Percentiles rank a stretch among this genome's conserved stretches.
Conservation (phyloP, 495 filamentous ascomycete genomes). For the Amniculicola lignicola region DNA sequence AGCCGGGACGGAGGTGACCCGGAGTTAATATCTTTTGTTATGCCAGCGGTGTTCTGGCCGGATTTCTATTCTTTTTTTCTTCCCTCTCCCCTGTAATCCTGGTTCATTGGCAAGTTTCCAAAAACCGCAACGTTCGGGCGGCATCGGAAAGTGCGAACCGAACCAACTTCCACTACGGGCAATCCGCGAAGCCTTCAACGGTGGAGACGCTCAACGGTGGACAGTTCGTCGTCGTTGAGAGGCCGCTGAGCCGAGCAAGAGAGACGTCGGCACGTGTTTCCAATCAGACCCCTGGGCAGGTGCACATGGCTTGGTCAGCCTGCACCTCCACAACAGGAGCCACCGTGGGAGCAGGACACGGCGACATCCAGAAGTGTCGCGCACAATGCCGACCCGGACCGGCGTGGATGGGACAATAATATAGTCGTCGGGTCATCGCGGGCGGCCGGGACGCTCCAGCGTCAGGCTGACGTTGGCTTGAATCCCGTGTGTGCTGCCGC, state of each 20-base stretch:
- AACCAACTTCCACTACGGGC: too few species aligned
- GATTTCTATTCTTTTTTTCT: too few species aligned
- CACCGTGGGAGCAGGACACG: not conserved
- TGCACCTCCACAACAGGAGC: not conserved
- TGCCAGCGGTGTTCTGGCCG: too few species aligned
- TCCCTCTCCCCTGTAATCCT: too few species aligned
- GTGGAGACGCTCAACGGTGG: too few species aligned
- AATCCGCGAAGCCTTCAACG: too few species aligned
- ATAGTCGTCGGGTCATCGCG: not conserved
- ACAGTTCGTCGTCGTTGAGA: not conserved
- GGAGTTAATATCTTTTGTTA: too few species aligned
- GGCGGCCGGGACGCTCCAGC: not conserved
- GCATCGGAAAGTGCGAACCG: too few species aligned
- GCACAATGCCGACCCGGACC: not conserved
- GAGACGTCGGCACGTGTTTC: conserved; percentile 16
- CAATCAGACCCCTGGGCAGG: conserved; percentile 17
- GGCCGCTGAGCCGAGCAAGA: conserved; percentile 15
- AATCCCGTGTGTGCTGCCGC: not conserved
- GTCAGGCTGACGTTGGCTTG: not conserved
- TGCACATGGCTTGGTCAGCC: not conserved
- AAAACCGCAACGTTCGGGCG: too few species aligned
- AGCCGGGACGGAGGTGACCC: too few species aligned
- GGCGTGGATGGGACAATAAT: not conserved
- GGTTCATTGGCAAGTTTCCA: too few species aligned
- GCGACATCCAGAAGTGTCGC: not conserved